phyloP scores from a whole-genome alignment of 352 stramenopile species.

The Phytophthora tentaculata region DNA sequence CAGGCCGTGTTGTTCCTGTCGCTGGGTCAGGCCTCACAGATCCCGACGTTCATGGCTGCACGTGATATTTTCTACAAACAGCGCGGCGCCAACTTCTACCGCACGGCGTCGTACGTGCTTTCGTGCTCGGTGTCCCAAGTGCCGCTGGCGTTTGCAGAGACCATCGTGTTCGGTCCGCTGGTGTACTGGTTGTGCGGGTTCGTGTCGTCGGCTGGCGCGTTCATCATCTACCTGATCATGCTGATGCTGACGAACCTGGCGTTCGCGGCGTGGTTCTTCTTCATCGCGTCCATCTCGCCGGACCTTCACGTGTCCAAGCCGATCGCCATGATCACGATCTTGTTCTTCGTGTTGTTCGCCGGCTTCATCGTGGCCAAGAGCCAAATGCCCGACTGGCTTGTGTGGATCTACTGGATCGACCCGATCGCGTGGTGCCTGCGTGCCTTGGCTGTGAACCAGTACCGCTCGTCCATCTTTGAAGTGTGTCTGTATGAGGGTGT shows the following conservation, averaged over 20 bases:
- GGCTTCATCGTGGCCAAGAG: constrained; percentile 60
- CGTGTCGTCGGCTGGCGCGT: constrained; percentile 27
- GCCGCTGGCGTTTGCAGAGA: constrained; percentile 63
- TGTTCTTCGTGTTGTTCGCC: constrained; percentile 53
- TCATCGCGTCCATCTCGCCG: constrained; percentile 40
- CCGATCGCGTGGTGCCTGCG: constrained; percentile 54
- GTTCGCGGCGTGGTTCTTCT: constrained; percentile 60
- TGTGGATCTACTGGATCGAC: constrained; percentile 68
- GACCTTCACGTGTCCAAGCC: constrained; percentile 45
- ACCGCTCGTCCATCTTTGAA: constrained; percentile 32
- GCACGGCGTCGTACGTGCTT: constrained; percentile 62
- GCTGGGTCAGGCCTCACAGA: constrained; percentile 70
- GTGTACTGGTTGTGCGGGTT: constrained; percentile 87
- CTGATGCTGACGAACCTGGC: constrained; percentile 51
- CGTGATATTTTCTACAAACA: constrained; percentile 86
- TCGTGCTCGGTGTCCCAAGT: constrained; percentile 69
- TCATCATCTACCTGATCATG: constrained; percentile 52
- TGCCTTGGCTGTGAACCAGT: constrained; percentile 42
- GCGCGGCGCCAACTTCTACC: constrained; percentile 78
- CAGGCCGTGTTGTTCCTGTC: constrained; percentile 76
- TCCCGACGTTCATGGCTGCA: constrained; percentile 74
- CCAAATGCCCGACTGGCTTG: constrained; percentile 45
- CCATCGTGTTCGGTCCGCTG: constrained; percentile 76
- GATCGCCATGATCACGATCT: constrained; percentile 43
- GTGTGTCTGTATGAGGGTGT: constrained; percentile 47